Evolutionary conservation across 768 basidiomycete genomes (phyloP).

Genomic region (Hemileccinum impolitum): DNA sequence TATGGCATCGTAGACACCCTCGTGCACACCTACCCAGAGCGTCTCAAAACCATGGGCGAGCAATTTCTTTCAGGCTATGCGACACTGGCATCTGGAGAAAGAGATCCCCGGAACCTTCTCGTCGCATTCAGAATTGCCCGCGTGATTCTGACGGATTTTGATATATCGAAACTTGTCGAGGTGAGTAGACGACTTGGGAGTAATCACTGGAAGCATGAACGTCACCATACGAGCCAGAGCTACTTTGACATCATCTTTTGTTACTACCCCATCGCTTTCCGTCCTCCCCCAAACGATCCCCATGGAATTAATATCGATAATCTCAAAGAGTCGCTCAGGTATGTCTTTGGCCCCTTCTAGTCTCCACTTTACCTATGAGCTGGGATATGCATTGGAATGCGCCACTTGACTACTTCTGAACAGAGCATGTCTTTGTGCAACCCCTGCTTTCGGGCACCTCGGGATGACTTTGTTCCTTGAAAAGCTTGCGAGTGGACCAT

Average conservation of each 20-base stretch:
- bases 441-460: slow-evolving; percentile 76
- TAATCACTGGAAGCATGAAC: background rate
- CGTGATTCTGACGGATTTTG: slow-evolving; percentile 87
- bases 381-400: background rate
- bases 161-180: slow-evolving; percentile 71
- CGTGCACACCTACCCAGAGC: slow-evolving; percentile 34
- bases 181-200: slow-evolving; percentile 40
- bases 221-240: slow-evolving; percentile 45
- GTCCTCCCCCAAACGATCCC: slow-evolving; percentile 90
- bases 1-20: slow-evolving; percentile 80
- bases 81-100: slow-evolving; percentile 87
- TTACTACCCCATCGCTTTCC: slow-evolving; percentile 97
- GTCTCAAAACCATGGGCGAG: slow-evolving; percentile 66
- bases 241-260: slow-evolving; percentile 96
- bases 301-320: slow-evolving; percentile 90
- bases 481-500: slow-evolving; percentile 81
- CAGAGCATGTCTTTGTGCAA: slow-evolving; percentile 72
- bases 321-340: slow-evolving; percentile 71
- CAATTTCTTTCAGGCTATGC: slow-evolving; percentile 77
- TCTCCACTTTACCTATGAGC: slow-evolving; percentile 1
- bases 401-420: background rate
- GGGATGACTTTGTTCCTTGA: slow-evolving; percentile 90
- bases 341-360: slow-evolving; percentile 7
- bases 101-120: slow-evolving; percentile 93
- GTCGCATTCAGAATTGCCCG: slow-evolving; percentile 84